A percentile compares a stretch with the other conserved stretches of the same genome.
Evolutionary conservation across 1,284 basidiomycete genomes (phyloP).

Genomic region (Ceratobasidium sp.): DNA sequence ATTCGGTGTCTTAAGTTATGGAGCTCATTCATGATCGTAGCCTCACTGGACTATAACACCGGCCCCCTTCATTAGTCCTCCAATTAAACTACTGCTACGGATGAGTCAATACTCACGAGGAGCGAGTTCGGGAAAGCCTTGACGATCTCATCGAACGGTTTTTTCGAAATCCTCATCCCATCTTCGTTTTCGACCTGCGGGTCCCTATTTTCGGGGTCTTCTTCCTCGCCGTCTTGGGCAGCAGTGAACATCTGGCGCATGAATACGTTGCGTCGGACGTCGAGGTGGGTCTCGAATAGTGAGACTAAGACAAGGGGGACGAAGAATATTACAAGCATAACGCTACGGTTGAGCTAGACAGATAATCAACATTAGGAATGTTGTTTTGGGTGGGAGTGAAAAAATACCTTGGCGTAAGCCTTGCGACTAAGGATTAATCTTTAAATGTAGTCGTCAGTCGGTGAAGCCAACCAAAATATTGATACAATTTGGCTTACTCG

Average conservation of each 20-base stretch:
- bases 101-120: slow-evolving; percentile 62
- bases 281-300: slow-evolving; percentile 74
- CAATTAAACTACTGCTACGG: slow-evolving; percentile 12
- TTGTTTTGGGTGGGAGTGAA: not conserved
- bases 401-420: slow-evolving; percentile 66
- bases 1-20: slow-evolving; percentile 67
- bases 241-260: slow-evolving; percentile 73
- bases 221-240: slow-evolving; percentile 73
- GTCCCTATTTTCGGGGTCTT: slow-evolving; percentile 66
- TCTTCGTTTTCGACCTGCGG: slow-evolving; percentile 72
- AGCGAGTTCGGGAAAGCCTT: slow-evolving; percentile 80
- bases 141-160: slow-evolving; percentile 79
- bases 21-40: slow-evolving; percentile 74
- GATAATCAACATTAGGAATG: slow-evolving; percentile 51
- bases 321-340: slow-evolving; percentile 85
- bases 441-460: not conserved
- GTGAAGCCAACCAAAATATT: not conserved
- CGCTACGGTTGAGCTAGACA: slow-evolving; percentile 73
- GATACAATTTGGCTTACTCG: slow-evolving; percentile 67
- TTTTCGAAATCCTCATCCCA: slow-evolving; percentile 73
- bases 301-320: slow-evolving; percentile 80
- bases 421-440: slow-evolving; percentile 64
- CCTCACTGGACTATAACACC: slow-evolving; percentile 72
- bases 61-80: slow-evolving; percentile 36
- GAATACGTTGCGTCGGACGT: slow-evolving; percentile 66